These are phyloP conservation scores for Hypomontagnella monticulosa DNA, from an alignment of 495 filamentous ascomycete genomes.

Conservation along the genomic window DNA sequence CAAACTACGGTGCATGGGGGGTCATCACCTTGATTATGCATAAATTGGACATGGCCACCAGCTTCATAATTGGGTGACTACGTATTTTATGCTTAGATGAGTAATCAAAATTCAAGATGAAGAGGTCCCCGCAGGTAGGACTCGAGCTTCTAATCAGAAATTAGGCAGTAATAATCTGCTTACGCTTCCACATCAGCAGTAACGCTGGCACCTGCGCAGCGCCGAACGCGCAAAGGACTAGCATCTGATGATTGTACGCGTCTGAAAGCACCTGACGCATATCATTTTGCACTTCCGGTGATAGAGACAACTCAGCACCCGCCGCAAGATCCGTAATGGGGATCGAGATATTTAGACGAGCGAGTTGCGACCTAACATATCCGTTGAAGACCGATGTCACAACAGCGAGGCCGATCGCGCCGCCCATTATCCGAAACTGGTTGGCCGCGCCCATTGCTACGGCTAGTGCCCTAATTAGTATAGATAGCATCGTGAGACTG, in stretches of 20 bases:
- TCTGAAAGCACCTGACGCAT: conserved; percentile 13
- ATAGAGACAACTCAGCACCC: not conserved
- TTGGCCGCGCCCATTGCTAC: conserved; percentile 27
- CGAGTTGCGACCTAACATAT: conserved; percentile 9
- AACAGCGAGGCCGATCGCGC: conserved; percentile 26
- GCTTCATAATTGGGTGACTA: too few relatives aligned
- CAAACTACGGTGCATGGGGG: too few relatives aligned
- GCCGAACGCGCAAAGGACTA: conserved; percentile 30
- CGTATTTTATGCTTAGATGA: too few relatives aligned
- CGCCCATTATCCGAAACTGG: conserved; percentile 34
- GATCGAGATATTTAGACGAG: too few relatives aligned
- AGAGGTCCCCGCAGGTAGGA: too few relatives aligned
- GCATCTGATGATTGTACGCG: conserved; percentile 31
- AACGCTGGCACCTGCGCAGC: conserved; percentile 30
- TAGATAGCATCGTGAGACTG: not conserved
- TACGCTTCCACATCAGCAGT: conserved; percentile 33
- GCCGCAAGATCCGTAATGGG: too few relatives aligned
- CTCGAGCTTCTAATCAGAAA: too few relatives aligned
- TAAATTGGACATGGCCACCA: too few relatives aligned
- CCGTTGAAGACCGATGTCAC: conserved; percentile 36
- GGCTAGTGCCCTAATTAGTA: conserved; percentile 3
- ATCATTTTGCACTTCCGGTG: conserved; percentile 7
- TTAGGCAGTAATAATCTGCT: conserved; percentile 20
- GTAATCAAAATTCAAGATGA: too few relatives aligned
- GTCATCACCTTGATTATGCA: too few relatives aligned